These are phyloP conservation scores for Lactifluus piperatus DNA, from an alignment of 768 basidiomycete genomes.

Conservation along the genomic window DNA sequence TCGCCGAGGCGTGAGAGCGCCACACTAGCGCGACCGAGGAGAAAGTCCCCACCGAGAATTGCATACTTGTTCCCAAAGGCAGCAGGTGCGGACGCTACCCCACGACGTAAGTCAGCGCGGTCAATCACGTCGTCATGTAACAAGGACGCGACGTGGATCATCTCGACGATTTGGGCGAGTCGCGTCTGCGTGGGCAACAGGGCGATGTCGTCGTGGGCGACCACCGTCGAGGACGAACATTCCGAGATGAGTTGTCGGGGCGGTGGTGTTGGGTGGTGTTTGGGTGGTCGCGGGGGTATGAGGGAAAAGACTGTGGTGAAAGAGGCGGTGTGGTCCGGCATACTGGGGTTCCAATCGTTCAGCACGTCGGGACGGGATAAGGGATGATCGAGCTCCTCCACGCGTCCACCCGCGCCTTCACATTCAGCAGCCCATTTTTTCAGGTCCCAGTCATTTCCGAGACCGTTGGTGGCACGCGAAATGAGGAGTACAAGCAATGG, in stretches of 20 bases:
- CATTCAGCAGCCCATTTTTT: conserved; percentile 52
- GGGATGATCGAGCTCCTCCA: conserved; percentile 67
- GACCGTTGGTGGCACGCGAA: conserved; percentile 86
- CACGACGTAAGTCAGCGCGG: conserved; percentile 60
- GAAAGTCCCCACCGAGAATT: conserved; percentile 91
- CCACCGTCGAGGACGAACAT: conserved; percentile 30
- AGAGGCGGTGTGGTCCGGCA: conserved; percentile 68
- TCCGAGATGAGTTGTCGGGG: conserved; percentile 22
- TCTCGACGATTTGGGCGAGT: conserved; percentile 93
- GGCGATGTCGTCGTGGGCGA: conserved; percentile 25
- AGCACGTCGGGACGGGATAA: conserved; percentile 72
- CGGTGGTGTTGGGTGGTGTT: conserved; percentile 29
- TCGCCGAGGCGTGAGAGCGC: conserved; percentile 82
- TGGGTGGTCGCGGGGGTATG: conserved; percentile 40
- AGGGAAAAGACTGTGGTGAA: conserved; percentile 45
- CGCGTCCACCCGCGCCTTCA: conserved; percentile 45
- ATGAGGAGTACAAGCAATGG: conserved; percentile 87
- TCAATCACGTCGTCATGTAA: conserved; percentile 90
- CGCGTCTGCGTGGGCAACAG: conserved; percentile 85
- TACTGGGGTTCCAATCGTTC: conserved; percentile 84
- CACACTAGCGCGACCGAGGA: conserved; percentile 84
- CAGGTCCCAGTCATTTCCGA: conserved; percentile 55
- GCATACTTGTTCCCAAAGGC: conserved; percentile 89
- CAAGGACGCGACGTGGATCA: conserved; percentile 93
- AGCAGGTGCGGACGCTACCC: conserved; percentile 56